phyloP scores from a whole-genome alignment of 2,329 filamentous ascomycete genomes.

The Aspergillus sp. region DNA sequence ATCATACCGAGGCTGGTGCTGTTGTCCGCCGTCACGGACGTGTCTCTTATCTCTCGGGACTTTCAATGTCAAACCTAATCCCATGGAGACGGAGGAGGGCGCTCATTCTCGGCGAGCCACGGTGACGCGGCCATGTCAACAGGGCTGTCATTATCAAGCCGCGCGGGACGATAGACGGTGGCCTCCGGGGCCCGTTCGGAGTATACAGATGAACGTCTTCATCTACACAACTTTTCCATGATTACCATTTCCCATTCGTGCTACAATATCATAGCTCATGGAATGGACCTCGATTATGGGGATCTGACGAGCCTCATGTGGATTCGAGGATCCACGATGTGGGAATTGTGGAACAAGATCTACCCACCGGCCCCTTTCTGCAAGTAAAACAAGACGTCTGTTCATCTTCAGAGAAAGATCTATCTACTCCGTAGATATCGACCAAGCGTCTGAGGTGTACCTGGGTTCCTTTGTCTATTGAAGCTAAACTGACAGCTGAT shows the following conservation, averaged over 20 bases:
- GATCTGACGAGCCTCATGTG: background rate
- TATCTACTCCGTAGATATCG: background rate
- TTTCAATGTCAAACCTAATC: background rate
- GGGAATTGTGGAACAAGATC: conserved; percentile 1
- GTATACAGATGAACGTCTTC: background rate
- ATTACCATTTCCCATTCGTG: too few relatives aligned
- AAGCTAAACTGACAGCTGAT: background rate
- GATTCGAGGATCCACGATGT: background rate
- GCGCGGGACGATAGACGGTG: background rate
- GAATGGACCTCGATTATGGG: too few relatives aligned
- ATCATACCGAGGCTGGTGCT: background rate
- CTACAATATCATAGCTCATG: too few relatives aligned
- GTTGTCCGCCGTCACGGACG: background rate
- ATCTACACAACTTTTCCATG: too few relatives aligned
- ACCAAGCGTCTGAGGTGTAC: background rate
- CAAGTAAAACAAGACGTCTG: too few relatives aligned
- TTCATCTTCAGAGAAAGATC: background rate
- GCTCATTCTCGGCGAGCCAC: background rate
- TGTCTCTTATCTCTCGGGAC: background rate
- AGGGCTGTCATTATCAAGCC: background rate
- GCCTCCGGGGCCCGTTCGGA: background rate
- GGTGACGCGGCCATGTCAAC: too few relatives aligned
- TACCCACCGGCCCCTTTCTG: background rate
- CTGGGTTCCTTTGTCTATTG: background rate
- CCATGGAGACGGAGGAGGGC: background rate